A percentile compares a stretch with the other conserved stretches of the same genome.
phyloP scores from a whole-genome alignment of 1,284 basidiomycete genomes.

The Cryptococcus hybrid region DNA sequence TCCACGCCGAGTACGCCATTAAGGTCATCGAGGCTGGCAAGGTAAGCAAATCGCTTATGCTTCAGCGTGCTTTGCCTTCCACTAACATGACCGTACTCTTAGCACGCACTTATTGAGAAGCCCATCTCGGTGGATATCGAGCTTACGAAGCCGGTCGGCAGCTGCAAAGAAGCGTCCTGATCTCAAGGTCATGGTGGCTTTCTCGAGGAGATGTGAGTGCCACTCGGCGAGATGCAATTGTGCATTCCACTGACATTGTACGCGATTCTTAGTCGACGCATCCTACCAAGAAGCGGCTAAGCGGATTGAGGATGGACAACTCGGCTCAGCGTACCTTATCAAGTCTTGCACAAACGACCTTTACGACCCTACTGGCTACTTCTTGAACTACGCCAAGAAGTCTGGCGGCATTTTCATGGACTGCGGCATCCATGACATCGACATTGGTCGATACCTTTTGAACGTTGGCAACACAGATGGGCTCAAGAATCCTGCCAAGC shows the following conservation, averaged over 20 bases:
- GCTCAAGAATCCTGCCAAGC: conserved; percentile 5
- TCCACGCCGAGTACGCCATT: conserved; percentile 18
- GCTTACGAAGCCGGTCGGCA: no score
- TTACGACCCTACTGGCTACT: conserved; percentile 35
- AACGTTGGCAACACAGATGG: conserved; percentile 7
- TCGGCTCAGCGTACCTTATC: conserved; percentile 26
- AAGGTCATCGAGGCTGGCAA: conserved; percentile 17
- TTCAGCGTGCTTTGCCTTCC: background rate
- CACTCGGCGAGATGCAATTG: background rate
- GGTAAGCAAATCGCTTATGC: conserved; percentile 4
- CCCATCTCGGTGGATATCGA: no score
- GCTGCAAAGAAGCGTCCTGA: conserved; percentile 12
- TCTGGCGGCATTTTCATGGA: conserved; percentile 37
- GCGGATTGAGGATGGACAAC: conserved; percentile 15
- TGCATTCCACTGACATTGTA: background rate
- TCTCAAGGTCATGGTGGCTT: conserved; percentile 35
- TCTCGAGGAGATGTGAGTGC: conserved; percentile 33
- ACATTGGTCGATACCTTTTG: conserved; percentile 25
- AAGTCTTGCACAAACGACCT: conserved; percentile 30
- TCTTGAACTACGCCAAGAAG: conserved; percentile 27
- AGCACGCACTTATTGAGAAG: background rate
- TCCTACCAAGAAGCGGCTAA: conserved; percentile 20
- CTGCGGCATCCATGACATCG: conserved; percentile 40
- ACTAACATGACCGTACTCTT: background rate
- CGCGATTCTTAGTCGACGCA: conserved; percentile 25